Evolutionary conservation across 139 green algal species (phyloP), one percentile per base, ranked within the genome.

Genomic region (Chlorella sp.): DNA sequence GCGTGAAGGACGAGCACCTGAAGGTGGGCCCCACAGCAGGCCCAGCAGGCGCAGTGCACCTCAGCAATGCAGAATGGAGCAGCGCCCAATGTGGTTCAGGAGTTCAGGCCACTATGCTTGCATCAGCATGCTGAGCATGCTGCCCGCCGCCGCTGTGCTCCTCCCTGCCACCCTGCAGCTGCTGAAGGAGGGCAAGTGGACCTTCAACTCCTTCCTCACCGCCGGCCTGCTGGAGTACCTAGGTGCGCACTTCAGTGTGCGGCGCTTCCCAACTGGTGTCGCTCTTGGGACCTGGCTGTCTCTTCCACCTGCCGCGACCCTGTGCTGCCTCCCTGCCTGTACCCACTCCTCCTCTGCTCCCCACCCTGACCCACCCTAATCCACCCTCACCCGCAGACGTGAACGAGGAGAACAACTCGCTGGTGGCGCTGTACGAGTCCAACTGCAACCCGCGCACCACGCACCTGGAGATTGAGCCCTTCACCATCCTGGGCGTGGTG

Each of bases 381-480:
- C 19, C 40, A 28, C 58, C 28, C 46, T 16, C 20, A 8, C 8
- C 36, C 43, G 67, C 81, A 86, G 96, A 99, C 76, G 96, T 98
- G 67, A 99, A 99, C 84, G 96, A 99, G 91, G 97, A 99, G 94
- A 98, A 98, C 91, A 93, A 98, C 83, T 89, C 86, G 36, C 89
- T 99, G 34, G 92, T 99, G 44, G 97, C 97, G 41, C 90, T 99
- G 87, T 96, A 98, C 87, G 94, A 98, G 74, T 68, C 85, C 62
- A 72, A 95, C 65, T 92, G 88, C 84, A 68, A 9, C 16, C 82
- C 79, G 32, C 48, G 84, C 28, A 97, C 90, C 26, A 99, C 96
- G 8, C 97, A 99, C 92, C 85, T 99, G 54, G 97, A 99, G 92
- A 98, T 99, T 43, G 97, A 99, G 91, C 97, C 97, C 24, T 99